Conservation (phyloP, 106 monocot species). For the Xerophyta viscosa region DNA sequence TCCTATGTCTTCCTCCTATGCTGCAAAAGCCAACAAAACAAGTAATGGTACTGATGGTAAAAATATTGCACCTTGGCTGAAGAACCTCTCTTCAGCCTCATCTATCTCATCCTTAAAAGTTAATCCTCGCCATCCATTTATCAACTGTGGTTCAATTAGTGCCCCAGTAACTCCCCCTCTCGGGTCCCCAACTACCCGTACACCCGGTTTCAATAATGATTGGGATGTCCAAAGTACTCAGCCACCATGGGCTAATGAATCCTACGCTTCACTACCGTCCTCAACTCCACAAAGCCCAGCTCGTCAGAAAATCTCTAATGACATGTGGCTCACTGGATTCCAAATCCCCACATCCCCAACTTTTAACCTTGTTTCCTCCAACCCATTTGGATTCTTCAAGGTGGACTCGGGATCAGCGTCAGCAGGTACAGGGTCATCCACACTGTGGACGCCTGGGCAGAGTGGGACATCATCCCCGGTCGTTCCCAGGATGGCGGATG, state of each 20-base stretch:
- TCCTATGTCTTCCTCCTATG: conserved; percentile 51
- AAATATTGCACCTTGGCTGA: conserved; percentile 82
- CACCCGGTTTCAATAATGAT: conserved; percentile 45
- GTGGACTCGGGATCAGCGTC: conserved; percentile 6
- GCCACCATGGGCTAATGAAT: conserved; percentile 25
- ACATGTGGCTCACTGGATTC: conserved; percentile 28
- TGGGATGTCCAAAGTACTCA: conserved; percentile 40
- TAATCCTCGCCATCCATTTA: conserved; percentile 30
- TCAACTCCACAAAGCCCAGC: conserved; percentile 46
- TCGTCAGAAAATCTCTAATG: conserved; percentile 14
- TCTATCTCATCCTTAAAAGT: conserved; percentile 31
- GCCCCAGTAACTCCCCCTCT: conserved; percentile 68
- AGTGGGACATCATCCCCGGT: conserved; percentile 54
- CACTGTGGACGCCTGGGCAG: conserved; percentile 43
- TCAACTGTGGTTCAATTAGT: conserved; percentile 53
- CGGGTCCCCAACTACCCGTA: conserved; percentile 47
- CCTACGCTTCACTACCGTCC: conserved; percentile 15
- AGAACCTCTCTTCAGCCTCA: conserved; percentile 62
- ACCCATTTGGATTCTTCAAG: conserved; percentile 27
- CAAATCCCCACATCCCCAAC: conserved; percentile 37
- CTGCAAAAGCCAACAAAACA: conserved; percentile 20
- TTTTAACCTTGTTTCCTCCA: conserved; percentile 43
- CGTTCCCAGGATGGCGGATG: conserved; percentile 9
- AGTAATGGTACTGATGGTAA: conserved; percentile 24
- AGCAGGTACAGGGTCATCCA: conserved; percentile 16